phyloP scores from a whole-genome alignment of 2,329 filamentous ascomycete species.

The Curvularia verruculosa region DNA sequence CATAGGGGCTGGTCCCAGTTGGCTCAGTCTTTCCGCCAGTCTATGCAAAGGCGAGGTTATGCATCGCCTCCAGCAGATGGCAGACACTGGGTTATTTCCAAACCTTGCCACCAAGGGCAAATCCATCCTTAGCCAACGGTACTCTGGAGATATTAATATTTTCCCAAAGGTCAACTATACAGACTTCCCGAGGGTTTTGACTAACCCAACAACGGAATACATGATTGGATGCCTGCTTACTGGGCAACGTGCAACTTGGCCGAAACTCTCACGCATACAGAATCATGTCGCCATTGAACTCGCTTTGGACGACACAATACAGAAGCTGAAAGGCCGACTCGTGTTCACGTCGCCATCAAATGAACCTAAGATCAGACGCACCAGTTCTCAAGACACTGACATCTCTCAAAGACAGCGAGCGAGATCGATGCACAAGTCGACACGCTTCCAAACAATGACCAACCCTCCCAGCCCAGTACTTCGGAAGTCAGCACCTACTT shows the following conservation, averaged over 20 bases:
- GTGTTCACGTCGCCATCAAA: conserved; percentile 72
- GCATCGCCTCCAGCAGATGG: conserved; percentile 79
- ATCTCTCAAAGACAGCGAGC: conserved; percentile 17
- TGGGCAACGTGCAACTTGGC: conserved; percentile 90
- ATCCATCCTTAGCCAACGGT: conserved; percentile 86
- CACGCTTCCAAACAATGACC: conserved; percentile 28
- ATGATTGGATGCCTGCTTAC: conserved; percentile 78
- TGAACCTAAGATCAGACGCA: conserved; percentile 34
- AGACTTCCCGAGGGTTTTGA: conserved; percentile 77
- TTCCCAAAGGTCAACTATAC: conserved; percentile 77
- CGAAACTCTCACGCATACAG: conserved; percentile 80
- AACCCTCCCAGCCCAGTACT: conserved; percentile 29
- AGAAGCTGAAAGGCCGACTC: conserved; percentile 69
- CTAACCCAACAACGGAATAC: conserved; percentile 84
- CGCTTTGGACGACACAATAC: conserved; percentile 77
- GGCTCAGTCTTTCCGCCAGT: conserved; percentile 70
- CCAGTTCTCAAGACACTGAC: conserved; percentile 37
- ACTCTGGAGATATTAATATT: conserved; percentile 95
- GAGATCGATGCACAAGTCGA: conserved; percentile 30
- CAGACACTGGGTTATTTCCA: conserved; percentile 80
- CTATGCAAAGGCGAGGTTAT: conserved; percentile 80
- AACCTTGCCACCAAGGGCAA: conserved; percentile 78
- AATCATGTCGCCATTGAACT: conserved; percentile 90
- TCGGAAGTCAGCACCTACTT: conserved; percentile 24
- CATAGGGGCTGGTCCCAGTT: conserved; percentile 56